Base-by-base conservation (phyloP, 441 rosid species). In the Erodium trifolium region DNA sequence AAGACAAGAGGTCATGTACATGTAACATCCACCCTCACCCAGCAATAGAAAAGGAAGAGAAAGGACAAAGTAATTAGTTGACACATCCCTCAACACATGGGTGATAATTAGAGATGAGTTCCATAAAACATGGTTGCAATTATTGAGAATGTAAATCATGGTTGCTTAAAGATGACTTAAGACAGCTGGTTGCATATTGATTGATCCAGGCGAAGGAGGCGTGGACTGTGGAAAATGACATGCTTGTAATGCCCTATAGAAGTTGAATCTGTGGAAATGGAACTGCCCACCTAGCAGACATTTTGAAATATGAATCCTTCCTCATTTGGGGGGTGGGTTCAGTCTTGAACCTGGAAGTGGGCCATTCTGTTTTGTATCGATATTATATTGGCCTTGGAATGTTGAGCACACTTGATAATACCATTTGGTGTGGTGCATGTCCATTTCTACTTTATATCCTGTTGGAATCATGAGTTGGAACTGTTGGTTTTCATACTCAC, bases 361-460 rank as follows among this genome's bases (percentile, higher is more conserved):
- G 59, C 59, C 59, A 51, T 51, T 51, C 59, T 51, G 59, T 51
- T 51, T 51, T 51, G 59, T 14, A 51, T n/a, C 8, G 7, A 14
- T 51, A 51, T 51, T n/a, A 16, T 12, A 5, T 13, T 47, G 53
- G 53, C 53, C 14, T 10, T 11, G 53, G 53, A 47, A 47, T 47
- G 14, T 47, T 47, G n/a, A 47, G 53, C 34, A 51, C 59, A n/a
- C 59, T 14, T 51, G 59, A 51, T 16, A 51, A 4, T 51, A 14
- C 59, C 59, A 51, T 51, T 51, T n/a, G 5, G 59, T 14, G 59
- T 51, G 59, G 59, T 51, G 18, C 19, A 51, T 51, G 59, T 51
- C 59, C 14, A 51, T 51, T 51, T 51, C 59, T 51, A 4, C 59
- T 51, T 51, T 51, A n/a, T 4, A 51, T 51, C 19, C 59, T 51